A percentile compares a stretch with the other conserved stretches of the same genome.
phyloP scores from a whole-genome alignment of 192 early-diverging fungal species.

The Kickxella alabastrina region DNA sequence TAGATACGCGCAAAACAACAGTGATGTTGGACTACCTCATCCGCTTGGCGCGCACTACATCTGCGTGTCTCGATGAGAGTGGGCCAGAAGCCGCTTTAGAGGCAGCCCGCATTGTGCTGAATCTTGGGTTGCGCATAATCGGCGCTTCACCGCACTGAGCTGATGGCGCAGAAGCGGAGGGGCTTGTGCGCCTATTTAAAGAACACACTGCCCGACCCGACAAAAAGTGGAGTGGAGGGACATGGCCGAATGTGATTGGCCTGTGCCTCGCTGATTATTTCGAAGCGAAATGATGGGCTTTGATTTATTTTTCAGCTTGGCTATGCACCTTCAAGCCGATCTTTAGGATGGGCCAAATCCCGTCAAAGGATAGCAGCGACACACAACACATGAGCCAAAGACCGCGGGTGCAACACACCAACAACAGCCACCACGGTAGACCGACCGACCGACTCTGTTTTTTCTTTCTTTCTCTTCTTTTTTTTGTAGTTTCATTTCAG shows the following conservation, averaged over 20 bases:
- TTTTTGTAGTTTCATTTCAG: too few species aligned
- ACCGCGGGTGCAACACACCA: too few species aligned
- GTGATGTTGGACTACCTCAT: not conserved
- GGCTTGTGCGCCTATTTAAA: not conserved
- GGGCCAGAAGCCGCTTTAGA: not conserved
- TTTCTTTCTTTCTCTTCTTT: too few species aligned
- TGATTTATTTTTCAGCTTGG: not conserved
- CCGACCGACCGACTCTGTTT: too few species aligned
- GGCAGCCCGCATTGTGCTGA: not conserved
- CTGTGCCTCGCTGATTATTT: not conserved
- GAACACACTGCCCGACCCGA: too few species aligned
- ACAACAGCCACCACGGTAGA: too few species aligned
- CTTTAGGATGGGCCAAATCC: too few species aligned
- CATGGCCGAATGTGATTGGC: conserved; percentile 41
- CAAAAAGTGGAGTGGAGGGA: not conserved
- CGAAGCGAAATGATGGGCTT: too few species aligned
- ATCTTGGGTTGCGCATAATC: not conserved
- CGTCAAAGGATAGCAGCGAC: too few species aligned
- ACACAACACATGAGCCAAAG: too few species aligned
- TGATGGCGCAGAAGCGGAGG: too few species aligned
- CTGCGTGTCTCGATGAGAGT: not conserved
- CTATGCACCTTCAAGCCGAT: not conserved
- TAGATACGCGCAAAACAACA: not conserved
- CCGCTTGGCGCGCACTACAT: not conserved
- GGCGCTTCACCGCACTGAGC: too few species aligned